Percentiles rank a stretch among this genome's conserved stretches.
Evolutionary conservation across 768 basidiomycete species (phyloP).

Genomic region (Agrocybe chaxingu): DNA sequence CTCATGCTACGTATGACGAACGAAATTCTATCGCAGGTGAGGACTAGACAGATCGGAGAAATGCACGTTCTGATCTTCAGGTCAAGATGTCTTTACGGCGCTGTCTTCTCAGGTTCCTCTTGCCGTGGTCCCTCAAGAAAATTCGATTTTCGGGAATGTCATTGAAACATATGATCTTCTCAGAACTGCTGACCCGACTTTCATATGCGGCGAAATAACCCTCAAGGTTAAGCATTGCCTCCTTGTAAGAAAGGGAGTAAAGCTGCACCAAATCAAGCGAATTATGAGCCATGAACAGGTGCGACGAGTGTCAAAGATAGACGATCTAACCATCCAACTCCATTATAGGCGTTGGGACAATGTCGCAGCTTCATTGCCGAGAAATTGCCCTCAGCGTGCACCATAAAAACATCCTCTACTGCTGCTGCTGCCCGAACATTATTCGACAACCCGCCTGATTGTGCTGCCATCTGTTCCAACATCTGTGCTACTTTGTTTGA

Average conservation of each 20-base stretch:
- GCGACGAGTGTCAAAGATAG: constrained; percentile 2
- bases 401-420: constrained; percentile 66
- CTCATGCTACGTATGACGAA: constrained; percentile 29
- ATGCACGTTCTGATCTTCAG: background rate
- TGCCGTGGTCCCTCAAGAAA: constrained; percentile 80
- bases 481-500: constrained; percentile 58
- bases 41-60: background rate
- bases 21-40: constrained; percentile 32
- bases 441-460: constrained; percentile 37
- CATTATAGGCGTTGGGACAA: constrained; percentile 71
- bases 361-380: constrained; percentile 59
- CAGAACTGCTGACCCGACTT: constrained; percentile 42
- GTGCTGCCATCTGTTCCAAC: constrained; percentile 75
- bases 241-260: constrained; percentile 56
- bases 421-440: constrained; percentile 62
- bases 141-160: constrained; percentile 71
- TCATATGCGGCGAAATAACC: constrained; percentile 57
- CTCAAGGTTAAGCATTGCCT: constrained; percentile 69
- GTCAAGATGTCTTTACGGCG: constrained; percentile 58
- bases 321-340: background rate
- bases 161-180: constrained; percentile 71
- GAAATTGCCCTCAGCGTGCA: constrained; percentile 48
- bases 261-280: constrained; percentile 48
- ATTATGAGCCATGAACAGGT: constrained; percentile 85
- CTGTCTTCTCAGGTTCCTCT: constrained; percentile 44